These are phyloP conservation scores for Candida ovalis DNA, from an alignment of 805 yeast genomes.

Conservation along the genomic window DNA sequence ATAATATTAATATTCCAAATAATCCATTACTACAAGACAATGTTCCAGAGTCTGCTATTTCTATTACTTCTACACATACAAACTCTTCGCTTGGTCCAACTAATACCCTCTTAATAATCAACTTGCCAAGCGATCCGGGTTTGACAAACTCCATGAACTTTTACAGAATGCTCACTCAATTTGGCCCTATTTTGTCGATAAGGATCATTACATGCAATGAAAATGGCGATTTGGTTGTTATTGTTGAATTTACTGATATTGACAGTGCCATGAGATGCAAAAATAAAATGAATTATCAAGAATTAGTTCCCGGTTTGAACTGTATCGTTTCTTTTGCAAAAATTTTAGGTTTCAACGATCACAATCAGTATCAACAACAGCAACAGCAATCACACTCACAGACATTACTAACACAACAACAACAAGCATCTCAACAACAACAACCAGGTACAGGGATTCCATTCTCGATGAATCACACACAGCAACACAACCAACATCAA, in stretches of 20 bases:
- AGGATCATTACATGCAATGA: conserved; percentile 47
- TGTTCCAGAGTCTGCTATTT: conserved; percentile 52
- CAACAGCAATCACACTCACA: conserved; percentile 14
- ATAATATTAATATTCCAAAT: not conserved
- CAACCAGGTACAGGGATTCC: not conserved
- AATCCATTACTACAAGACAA: conserved; percentile 47
- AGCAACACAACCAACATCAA: not conserved
- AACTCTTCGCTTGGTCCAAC: conserved; percentile 74
- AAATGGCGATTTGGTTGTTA: conserved; percentile 38
- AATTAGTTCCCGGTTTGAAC: conserved; percentile 72
- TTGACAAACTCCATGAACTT: conserved; percentile 52
- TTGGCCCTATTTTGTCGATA: conserved; percentile 59
- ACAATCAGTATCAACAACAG: conserved; percentile 30
- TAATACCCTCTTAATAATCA: conserved; percentile 71
- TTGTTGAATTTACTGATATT: conserved; percentile 67
- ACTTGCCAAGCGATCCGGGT: conserved; percentile 53
- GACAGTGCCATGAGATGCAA: conserved; percentile 80
- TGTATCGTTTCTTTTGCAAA: conserved; percentile 84
- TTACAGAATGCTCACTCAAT: conserved; percentile 48
- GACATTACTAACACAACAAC: not conserved
- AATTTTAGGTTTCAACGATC: conserved; percentile 34
- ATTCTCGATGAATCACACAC: conserved; percentile 1
- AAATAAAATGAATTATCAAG: conserved; percentile 75
- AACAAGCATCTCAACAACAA: not conserved
- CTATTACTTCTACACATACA: conserved; percentile 67